Evolutionary conservation across 2,329 filamentous ascomycete genomes (phyloP), one percentile per base, ranked within the genome.

Genomic region (Gaeumannomyces sp.): DNA sequence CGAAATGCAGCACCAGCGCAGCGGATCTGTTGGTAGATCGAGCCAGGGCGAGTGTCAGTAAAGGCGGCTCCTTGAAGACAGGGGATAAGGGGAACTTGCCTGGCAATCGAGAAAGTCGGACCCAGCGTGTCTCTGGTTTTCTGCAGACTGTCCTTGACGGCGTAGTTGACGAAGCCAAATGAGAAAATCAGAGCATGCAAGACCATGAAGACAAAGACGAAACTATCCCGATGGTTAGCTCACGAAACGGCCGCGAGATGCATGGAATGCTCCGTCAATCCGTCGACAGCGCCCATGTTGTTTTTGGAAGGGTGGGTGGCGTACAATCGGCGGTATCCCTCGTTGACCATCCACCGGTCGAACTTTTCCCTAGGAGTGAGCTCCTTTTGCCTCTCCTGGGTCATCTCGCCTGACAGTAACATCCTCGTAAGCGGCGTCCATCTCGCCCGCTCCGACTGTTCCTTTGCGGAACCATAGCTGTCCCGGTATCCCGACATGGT

Each of bases 321-420:
- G 65, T 81, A 92, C 86, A 94, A 83, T 85, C 90, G 83, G 74
- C 90, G 84, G 75, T 92, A 93, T 67, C 91, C 91, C 74, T 94
- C 91, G 74, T 94, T 94, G 67, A 94, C 89, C 91, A 95, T 93
- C 91, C 91, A 95, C 69, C 88, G 82, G 75, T 93, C 89, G 73
- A 94, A 89, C 74, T 85, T 89, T 75, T 94, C 89, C 72, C 85
- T 84, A 68, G 85, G 76, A 29, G 85, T 86, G 70, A 94, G 79
- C 65, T 88, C 83, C 73, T 87, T 87, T 69, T 89, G 87, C 72
- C 81, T 84, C 73, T 92, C 89, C 71, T 88, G 87, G 64, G 87
- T 91, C 85, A 93, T 90, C 79, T 93, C 89, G 62, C 91, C 90
- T 65, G 91, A 92, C 74, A 93, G 84, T 74, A 95, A 79, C 89